Evolutionary conservation across 352 stramenopile genomes (phyloP).

Genomic region (Phytophthora foliorum): DNA sequence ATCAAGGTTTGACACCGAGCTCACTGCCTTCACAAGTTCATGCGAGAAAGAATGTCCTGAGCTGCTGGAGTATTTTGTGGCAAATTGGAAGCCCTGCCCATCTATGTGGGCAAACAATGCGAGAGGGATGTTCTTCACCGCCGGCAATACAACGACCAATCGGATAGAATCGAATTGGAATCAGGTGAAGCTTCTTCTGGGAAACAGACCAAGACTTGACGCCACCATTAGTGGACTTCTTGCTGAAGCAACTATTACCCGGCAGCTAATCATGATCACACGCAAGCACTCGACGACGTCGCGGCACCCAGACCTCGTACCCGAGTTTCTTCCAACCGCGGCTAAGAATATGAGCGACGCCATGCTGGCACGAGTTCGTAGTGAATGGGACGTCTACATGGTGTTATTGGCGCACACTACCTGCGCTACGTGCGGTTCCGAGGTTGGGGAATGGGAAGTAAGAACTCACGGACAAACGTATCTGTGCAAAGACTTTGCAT

Average conservation of each 20-base stretch:
- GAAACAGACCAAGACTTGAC: slow-evolving; percentile 13
- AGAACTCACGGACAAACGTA: not conserved
- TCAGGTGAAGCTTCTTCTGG: slow-evolving; percentile 26
- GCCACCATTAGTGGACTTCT: slow-evolving; percentile 13
- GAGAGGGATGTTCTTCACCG: slow-evolving; percentile 18
- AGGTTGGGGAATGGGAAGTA: slow-evolving; percentile 1
- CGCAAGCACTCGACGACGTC: not conserved
- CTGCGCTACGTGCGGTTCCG: not conserved
- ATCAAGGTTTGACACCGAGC: not conserved
- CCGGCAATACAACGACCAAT: slow-evolving; percentile 28
- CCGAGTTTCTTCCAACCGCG: not conserved
- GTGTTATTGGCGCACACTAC: not conserved
- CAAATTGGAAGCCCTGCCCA: slow-evolving; percentile 19
- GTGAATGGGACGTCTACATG: slow-evolving; percentile 5
- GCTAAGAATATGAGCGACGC: slow-evolving; percentile 1
- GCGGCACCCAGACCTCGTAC: not conserved
- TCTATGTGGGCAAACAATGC: slow-evolving; percentile 29
- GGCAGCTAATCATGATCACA: not conserved
- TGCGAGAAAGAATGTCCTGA: slow-evolving; percentile 3
- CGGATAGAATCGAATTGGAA: slow-evolving; percentile 36
- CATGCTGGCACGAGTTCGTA: not conserved
- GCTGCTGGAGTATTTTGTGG: not conserved
- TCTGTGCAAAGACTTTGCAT: slow-evolving; percentile 3
- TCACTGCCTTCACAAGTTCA: not conserved
- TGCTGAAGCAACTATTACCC: slow-evolving; percentile 9